Evolutionary conservation across 202 grass and related monocot genomes (phyloP), one percentile per base, ranked within the genome.

Genomic region (Schoenoplectus tabernaemontani): DNA sequence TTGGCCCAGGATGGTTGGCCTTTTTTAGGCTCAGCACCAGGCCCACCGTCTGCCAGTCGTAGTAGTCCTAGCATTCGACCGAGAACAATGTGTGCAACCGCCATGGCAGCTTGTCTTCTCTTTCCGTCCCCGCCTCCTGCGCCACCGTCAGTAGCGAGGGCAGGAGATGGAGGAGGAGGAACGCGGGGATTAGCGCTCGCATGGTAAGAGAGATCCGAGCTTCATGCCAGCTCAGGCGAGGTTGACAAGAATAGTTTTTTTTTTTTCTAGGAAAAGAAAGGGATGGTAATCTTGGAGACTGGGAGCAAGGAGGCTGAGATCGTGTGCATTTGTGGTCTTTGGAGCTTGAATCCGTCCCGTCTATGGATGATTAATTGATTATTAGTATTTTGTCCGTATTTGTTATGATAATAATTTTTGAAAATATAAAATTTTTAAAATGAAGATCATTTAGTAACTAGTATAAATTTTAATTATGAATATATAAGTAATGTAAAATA

Each of bases 21-120:
- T 98, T 98, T 57, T 83, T 83, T 51, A 92, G 85, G 84, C 91
- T 98, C 79, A 92, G 96, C 57, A 98, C 86, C 72, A 98, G 76
- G 64, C 96, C 96, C 78, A 92, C 91, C 54, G 91, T 86, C 83
- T 98, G 91, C 96, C 91, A 98, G 83, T 98, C 91, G 86, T 95
- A 98, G 87, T 98, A 98, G 76, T 95, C 82, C 78, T 93, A 86
- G 79, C 91, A 98, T 54, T 98, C 96, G 81, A 98, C 91, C 16
- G 96, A 98, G 88, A 98, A 95, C 76, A 98, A 84, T 37, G 91
- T 92, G 88, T 98, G 96, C 67, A 98, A 83, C 78, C 90, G 84
- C 96, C 83, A 81, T 47, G 82, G 82, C 41, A 58, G 61, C 15
- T 54, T 58, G 58, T 34, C 59, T n/a, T 26, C 84, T 20, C 20